Evolutionary conservation across 2,329 filamentous ascomycete genomes (phyloP).

Genomic region (Dothistroma pini): DNA sequence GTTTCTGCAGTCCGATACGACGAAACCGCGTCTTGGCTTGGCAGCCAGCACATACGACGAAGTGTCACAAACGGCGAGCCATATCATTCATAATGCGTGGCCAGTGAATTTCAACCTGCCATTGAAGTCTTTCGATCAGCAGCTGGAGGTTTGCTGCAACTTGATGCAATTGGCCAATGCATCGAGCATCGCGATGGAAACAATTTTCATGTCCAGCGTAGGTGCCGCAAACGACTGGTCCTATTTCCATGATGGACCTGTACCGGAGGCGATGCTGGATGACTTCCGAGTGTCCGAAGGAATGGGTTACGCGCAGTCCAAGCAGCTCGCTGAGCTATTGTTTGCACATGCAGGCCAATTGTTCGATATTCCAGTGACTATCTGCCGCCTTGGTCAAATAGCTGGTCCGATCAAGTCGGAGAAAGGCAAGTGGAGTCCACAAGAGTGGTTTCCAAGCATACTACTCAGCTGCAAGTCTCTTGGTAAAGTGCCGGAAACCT

Average conservation of each 20-base stretch:
- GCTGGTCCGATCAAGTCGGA: slow-evolving; percentile 12
- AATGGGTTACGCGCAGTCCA: slow-evolving; percentile 35
- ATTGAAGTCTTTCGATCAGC: slow-evolving; percentile 29
- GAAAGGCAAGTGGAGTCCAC: slow-evolving; percentile 48
- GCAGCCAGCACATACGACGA: slow-evolving; percentile 15
- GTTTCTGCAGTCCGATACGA: slow-evolving; percentile 23
- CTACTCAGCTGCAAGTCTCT: slow-evolving; percentile 49
- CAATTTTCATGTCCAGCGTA: neutral
- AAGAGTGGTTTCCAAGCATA: slow-evolving; percentile 54
- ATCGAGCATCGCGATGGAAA: neutral
- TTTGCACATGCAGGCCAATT: slow-evolving; percentile 26
- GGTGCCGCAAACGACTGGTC: neutral
- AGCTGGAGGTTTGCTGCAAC: slow-evolving; percentile 12
- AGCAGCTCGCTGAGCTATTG: slow-evolving; percentile 30
- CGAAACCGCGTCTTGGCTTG: slow-evolving; percentile 24
- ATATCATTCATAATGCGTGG: slow-evolving; percentile 38
- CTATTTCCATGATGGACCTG: neutral
- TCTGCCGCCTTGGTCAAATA: slow-evolving; percentile 16
- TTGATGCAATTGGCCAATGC: neutral
- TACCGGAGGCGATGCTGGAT: slow-evolving; percentile 30
- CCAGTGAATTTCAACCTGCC: slow-evolving; percentile 36
- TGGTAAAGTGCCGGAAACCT: slow-evolving; percentile 43
- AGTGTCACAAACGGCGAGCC: slow-evolving; percentile 19
- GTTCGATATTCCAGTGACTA: slow-evolving; percentile 7
- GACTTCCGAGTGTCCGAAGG: slow-evolving; percentile 20